Percentiles rank a stretch among this genome's conserved stretches.
These are phyloP conservation scores for Raphanus raphanistrum DNA, from an alignment of 345 rosid genomes.

Conservation along the genomic window DNA sequence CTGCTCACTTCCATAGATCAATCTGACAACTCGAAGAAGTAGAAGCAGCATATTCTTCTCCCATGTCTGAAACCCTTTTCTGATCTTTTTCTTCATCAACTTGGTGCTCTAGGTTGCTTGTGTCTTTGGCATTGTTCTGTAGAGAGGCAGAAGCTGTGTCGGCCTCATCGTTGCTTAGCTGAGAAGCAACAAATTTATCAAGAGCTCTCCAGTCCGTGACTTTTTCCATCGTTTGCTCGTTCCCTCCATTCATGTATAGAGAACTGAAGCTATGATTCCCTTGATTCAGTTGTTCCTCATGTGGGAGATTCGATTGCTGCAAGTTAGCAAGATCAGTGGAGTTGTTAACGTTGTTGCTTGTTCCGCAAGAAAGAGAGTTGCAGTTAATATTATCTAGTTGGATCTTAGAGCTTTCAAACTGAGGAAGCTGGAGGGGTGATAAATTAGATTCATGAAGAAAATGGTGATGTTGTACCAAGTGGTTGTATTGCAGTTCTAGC, in stretches of 20 bases:
- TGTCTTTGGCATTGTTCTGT: constrained; percentile 31
- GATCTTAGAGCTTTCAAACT: constrained; percentile 71
- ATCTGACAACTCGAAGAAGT: constrained; percentile 74
- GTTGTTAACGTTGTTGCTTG: constrained; percentile 44
- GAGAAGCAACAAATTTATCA: constrained; percentile 96
- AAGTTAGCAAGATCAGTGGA: constrained; percentile 45
- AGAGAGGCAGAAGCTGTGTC: constrained; percentile 33
- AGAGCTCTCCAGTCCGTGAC: constrained; percentile 94
- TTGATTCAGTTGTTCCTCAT: constrained; percentile 57
- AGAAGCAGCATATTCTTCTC: constrained; percentile 60
- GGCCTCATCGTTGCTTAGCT: constrained; percentile 81
- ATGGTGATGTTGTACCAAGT: constrained; percentile 49
- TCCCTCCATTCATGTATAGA: constrained; percentile 41
- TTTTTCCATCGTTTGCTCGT: constrained; percentile 65
- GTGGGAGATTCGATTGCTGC: constrained; percentile 58
- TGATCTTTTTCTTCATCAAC: constrained; percentile 48
- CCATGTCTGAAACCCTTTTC: constrained; percentile 49
- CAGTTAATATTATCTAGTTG: constrained; percentile 57
- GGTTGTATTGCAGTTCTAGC: constrained; percentile 48
- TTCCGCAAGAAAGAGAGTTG: constrained; percentile 47
- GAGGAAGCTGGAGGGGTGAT: constrained; percentile 76
- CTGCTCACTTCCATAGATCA: constrained; percentile 80
- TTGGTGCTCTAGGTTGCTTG: constrained; percentile 37
- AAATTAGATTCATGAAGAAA: constrained; percentile 41
- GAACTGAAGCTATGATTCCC: constrained; percentile 52